A percentile compares a stretch with the other conserved stretches of the same genome.
phyloP scores from a whole-genome alignment of 2,329 filamentous ascomycete genomes.

The Claviceps capensis region DNA sequence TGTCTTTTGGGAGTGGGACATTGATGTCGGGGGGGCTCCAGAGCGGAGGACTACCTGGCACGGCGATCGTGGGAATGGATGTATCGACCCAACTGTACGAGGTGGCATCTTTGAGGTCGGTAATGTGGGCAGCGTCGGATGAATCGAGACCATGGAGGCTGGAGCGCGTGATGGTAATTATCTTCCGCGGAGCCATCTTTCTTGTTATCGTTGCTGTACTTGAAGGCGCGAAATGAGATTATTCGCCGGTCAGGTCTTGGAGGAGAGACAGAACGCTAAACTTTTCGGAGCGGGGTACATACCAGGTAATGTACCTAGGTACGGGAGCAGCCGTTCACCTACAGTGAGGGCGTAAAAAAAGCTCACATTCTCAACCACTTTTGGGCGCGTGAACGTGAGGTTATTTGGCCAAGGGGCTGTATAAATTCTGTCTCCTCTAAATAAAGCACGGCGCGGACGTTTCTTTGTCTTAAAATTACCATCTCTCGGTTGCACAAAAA shows the following conservation, averaged over 20 bases:
- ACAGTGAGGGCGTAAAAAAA: no score
- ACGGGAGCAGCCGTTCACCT: no score
- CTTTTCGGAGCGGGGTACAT: no score
- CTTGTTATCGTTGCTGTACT: not conserved
- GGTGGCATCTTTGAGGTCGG: constrained; percentile 24
- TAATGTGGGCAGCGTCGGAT: constrained; percentile 14
- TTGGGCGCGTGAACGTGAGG: no score
- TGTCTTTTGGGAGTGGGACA: constrained; percentile 20
- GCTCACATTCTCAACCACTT: not conserved
- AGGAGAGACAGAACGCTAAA: not conserved
- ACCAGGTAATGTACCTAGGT: no score
- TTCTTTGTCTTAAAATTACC: no score
- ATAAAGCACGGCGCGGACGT: no score
- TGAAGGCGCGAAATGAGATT: no score
- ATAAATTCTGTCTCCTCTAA: no score
- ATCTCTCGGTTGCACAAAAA: no score
- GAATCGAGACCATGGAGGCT: not conserved
- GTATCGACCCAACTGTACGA: constrained; percentile 38
- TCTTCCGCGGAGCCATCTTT: not conserved
- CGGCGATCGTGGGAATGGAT: constrained; percentile 26
- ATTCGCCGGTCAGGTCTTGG: no score
- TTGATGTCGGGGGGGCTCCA: constrained; percentile 19
- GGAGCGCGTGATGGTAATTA: not conserved
- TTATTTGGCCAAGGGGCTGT: no score
- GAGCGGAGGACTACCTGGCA: constrained; percentile 24